Conservation (phyloP, 2,329 filamentous ascomycete genomes). For the Chrysoporthe deuterocubensis region DNA sequence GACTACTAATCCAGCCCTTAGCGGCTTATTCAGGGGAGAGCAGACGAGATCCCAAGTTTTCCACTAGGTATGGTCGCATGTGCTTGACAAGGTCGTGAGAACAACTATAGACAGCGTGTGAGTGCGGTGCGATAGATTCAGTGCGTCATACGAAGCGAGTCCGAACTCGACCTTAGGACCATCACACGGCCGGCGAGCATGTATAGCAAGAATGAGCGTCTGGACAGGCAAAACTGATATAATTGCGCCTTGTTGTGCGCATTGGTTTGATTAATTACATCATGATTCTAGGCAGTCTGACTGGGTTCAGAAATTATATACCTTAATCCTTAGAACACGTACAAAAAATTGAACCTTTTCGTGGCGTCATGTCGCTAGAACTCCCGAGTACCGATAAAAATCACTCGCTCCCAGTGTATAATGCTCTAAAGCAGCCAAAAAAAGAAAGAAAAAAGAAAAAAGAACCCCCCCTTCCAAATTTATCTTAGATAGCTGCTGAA, state of each 20-base stretch:
- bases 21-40: conserved; percentile 13
- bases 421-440: not conserved
- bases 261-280: not conserved
- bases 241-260: not conserved
- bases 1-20: conserved; percentile 9
- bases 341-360: not conserved
- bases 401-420: not conserved
- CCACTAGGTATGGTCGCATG: conserved; percentile 12
- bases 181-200: not conserved
- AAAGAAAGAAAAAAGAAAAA: not conserved
- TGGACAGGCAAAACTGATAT: not conserved
- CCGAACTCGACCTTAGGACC: not conserved
- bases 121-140: too few species aligned
- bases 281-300: not conserved
- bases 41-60: conserved; percentile 14
- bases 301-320: not conserved
- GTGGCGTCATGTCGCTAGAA: not conserved
- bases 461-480: too few species aligned
- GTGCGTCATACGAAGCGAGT: not conserved
- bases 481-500: conserved; percentile 25
- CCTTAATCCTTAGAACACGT: not conserved
- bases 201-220: not conserved
- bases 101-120: not conserved
- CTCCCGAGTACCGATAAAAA: not conserved
- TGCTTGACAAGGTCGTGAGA: not conserved